These are phyloP conservation scores for Prunus salicina DNA, from an alignment of 306 rosid species.

Conservation along the genomic window DNA sequence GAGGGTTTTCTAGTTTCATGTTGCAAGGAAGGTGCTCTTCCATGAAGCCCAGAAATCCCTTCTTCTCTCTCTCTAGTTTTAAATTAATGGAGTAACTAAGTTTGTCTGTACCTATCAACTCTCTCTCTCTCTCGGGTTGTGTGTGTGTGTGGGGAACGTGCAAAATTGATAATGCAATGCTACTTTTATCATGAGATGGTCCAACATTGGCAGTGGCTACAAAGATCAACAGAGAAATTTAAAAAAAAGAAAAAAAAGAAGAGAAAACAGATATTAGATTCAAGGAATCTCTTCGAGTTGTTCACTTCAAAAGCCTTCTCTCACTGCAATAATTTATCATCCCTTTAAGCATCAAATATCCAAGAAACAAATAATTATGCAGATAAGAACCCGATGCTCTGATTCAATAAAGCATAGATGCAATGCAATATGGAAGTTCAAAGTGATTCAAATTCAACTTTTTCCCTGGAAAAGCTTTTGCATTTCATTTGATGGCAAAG, in stretches of 20 bases:
- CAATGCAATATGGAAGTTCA: constrained; percentile 31
- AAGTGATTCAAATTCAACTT: constrained; percentile 32
- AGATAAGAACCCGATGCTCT: constrained; percentile 48
- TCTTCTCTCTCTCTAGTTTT: constrained; percentile 13
- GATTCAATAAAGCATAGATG: constrained; percentile 33
- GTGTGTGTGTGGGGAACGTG: constrained; percentile 40
- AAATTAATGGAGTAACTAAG: constrained; percentile 15
- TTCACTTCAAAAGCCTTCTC: constrained; percentile 26
- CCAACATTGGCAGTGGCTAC: constrained; percentile 23
- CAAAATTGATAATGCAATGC: constrained; percentile 15
- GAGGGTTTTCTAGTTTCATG: constrained; percentile 27
- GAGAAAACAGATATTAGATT: constrained; percentile 19
- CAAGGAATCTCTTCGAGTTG: constrained; percentile 36
- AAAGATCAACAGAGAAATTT: constrained; percentile 23
- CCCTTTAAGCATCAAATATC: constrained; percentile 45
- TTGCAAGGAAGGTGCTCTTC: constrained; percentile 29
- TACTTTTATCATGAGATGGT: constrained; percentile 26
- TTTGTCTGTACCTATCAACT: background rate
- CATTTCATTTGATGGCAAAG: constrained; percentile 15
- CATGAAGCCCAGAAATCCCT: constrained; percentile 41
- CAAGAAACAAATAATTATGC: constrained; percentile 37
- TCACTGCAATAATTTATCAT: constrained; percentile 29
- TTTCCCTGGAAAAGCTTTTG: background rate
- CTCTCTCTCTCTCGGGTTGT: background rate
- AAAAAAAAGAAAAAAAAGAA: constrained; percentile 10